Conservation (phyloP, 495 filamentous ascomycete genomes). For the Aspergillus egyptiacus region DNA sequence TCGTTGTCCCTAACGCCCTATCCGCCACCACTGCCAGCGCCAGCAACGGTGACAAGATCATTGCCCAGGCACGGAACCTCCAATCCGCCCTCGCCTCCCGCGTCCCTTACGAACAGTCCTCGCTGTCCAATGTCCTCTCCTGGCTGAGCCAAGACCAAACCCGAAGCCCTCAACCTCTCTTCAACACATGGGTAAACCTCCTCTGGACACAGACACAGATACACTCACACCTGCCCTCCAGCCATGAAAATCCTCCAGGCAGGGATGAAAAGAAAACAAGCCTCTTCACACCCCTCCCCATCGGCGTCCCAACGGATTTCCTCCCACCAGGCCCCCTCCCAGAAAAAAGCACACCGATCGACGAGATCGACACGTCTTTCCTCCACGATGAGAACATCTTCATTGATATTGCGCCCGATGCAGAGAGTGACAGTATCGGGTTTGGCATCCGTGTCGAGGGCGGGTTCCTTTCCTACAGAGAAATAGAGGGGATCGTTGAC, state of each 20-base stretch:
- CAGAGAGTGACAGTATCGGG: conserved; percentile 22
- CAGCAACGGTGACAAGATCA: neutral
- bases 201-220: conserved; percentile 24
- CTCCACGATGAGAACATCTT: conserved; percentile 25
- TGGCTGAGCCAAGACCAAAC: conserved; percentile 11
- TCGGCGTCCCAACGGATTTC: conserved; percentile 25
- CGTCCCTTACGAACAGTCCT: conserved; percentile 29
- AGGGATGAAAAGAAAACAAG: neutral
- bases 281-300: conserved; percentile 19
- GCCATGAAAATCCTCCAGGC: neutral
- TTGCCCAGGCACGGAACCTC: neutral
- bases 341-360: conserved; percentile 15
- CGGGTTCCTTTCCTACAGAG: conserved; percentile 15
- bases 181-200: conserved; percentile 35
- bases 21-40: neutral
- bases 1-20: conserved; percentile 14
- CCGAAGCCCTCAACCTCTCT: conserved; percentile 14
- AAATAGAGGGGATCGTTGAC: conserved; percentile 19
- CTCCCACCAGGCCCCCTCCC: conserved; percentile 13
- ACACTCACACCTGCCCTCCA: conserved; percentile 1
- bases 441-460: conserved; percentile 28
- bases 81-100: conserved; percentile 25
- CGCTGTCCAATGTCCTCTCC: conserved; percentile 20
- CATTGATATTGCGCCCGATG: conserved; percentile 25
- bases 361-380: conserved; percentile 20